Evolutionary conservation across 495 filamentous ascomycete species (phyloP).

Genomic region (Hypoxylon lienhwacheense): DNA sequence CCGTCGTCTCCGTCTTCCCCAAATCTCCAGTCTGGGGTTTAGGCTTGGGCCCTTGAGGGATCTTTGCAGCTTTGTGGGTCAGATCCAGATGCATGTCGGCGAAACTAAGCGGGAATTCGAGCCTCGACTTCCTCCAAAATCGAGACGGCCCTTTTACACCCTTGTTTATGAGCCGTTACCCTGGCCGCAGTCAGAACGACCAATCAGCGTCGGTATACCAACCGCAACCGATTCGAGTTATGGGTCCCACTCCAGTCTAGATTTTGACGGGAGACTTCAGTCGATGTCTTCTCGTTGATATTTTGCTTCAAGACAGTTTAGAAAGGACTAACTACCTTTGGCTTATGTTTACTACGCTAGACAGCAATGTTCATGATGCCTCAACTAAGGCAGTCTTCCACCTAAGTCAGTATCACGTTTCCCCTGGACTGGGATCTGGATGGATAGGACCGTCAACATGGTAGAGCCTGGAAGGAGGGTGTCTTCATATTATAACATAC

Average conservation of each 20-base stretch:
- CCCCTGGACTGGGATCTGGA: constrained; percentile 19
- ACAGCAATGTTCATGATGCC: constrained; percentile 8
- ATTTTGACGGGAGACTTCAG: constrained; percentile 33
- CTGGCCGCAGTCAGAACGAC: constrained; percentile 28
- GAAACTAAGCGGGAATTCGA: constrained; percentile 38
- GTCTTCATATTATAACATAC: constrained; percentile 20
- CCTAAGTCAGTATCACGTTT: constrained; percentile 26
- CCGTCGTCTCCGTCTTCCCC: constrained; percentile 36
- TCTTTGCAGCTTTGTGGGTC: constrained; percentile 31
- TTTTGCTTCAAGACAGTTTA: constrained; percentile 21
- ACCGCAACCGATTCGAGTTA: constrained; percentile 29
- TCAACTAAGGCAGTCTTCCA: background rate
- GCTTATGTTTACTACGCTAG: constrained; percentile 28
- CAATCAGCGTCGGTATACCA: constrained; percentile 33
- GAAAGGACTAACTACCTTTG: constrained; percentile 6
- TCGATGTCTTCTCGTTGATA: constrained; percentile 21
- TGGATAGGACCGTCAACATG: constrained; percentile 14
- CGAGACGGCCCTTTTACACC: constrained; percentile 40
- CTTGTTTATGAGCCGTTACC: constrained; percentile 34
- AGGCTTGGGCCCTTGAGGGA: constrained; percentile 16
- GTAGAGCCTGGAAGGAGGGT: constrained; percentile 20
- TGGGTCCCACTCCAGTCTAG: constrained; percentile 34
- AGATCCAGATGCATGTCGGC: constrained; percentile 31
- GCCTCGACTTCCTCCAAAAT: constrained; percentile 28
- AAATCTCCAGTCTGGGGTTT: constrained; percentile 33